Base-by-base conservation (phyloP, 2,329 filamentous ascomycete species). In the Aspergillus alliaceus region DNA sequence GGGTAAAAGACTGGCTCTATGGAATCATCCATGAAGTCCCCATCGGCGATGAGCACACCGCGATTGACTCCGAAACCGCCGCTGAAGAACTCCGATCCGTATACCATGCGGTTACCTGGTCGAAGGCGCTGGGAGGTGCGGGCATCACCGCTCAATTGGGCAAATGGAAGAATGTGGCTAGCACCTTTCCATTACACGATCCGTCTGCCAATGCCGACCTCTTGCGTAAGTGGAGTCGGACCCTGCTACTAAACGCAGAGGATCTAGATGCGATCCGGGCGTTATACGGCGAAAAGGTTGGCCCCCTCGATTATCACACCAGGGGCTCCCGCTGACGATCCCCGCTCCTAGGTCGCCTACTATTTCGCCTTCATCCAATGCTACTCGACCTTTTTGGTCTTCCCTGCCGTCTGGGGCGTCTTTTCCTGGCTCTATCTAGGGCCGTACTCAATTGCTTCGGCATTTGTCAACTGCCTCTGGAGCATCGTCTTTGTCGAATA, bases 351-450 rank as follows among this genome's bases (percentile, higher is more conserved):
- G 82, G 90, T 97, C 57, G 93, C 90, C 34, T 96, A 96, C 74
- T 98, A 98, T 78, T 98, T 96, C 72, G 91, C 93, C 37, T 98
- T 98, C 70, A 83, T 96, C 31, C 90, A 96, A 69, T 89, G 89
- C 32, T 98, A 98, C 76, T 96, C 96, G 70, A 82, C 86, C 57
- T 96, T 96, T 70, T 80, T 96, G 25, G 75, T 90, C n/a, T 88
- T 93, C 58, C 92, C 92, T 0, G 90, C 93, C 1, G 86, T 81
- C 4, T 87, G 95, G 65, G 93, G 93, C 3, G 80, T 90, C 39
- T 81, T 84, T 1, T 85, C 89, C 12, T 97, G 91, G 90, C 74
- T 93, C 29, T 79, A 96, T n/a, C 80, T 96, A 0, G 91, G 91
- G 8, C 85, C 89, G 56, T 98, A 92, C 75, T 96, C 93, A 1